A percentile compares a stretch with the other conserved stretches of the same genome.
Evolutionary conservation across 148 eudicot species (phyloP).

Genomic region (Cornus florida): DNA sequence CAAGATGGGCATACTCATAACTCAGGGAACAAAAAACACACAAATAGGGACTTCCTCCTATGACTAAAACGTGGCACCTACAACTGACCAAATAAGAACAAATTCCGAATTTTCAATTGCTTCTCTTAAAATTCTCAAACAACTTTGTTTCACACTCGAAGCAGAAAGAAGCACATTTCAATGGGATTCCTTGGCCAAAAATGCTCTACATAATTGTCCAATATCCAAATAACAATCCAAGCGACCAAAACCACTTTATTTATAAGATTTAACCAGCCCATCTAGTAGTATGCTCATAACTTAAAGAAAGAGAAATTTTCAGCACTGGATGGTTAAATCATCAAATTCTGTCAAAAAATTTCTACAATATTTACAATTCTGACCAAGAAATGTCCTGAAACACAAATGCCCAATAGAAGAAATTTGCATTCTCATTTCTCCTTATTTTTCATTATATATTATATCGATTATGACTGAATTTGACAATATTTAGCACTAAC

Average conservation of each 20-base stretch:
- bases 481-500: neutral
- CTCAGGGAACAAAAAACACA: too few species aligned
- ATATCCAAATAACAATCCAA: too few species aligned
- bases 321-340: neutral
- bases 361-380: neutral
- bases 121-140: neutral
- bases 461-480: neutral
- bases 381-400: neutral
- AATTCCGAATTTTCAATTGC: neutral
- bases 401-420: neutral
- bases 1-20: too few species aligned
- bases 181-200: too few species aligned
- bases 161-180: neutral
- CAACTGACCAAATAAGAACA: neutral
- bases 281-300: neutral
- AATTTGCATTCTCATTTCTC: neutral
- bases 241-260: neutral
- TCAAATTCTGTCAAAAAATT: neutral
- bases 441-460: neutral
- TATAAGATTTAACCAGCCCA: neutral
- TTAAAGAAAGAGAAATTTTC: neutral
- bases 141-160: neutral
- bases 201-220: too few species aligned
- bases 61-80: neutral
- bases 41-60: too few species aligned